These are phyloP conservation scores for Mucor saturninus DNA, from an alignment of 371 early-diverging fungal species.

Conservation along the genomic window DNA sequence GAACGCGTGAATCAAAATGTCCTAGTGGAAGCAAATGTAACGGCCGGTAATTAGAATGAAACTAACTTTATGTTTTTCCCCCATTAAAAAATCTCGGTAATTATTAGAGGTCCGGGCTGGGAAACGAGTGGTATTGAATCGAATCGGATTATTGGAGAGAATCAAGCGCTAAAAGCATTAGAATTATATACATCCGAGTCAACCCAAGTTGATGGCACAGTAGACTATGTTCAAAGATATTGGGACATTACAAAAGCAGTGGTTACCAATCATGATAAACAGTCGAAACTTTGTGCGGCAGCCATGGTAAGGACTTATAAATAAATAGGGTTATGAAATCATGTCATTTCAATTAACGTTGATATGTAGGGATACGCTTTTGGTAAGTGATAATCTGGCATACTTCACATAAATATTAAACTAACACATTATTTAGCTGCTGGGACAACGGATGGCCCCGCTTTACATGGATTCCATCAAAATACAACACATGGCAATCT, in stretches of 20 bases:
- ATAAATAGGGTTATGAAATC: neutral
- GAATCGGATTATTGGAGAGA: conserved; percentile 63
- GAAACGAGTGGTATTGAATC: conserved; percentile 43
- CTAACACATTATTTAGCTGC: conserved; percentile 41
- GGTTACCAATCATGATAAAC: conserved; percentile 30
- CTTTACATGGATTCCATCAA: conserved; percentile 44
- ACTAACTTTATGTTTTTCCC: too few species aligned
- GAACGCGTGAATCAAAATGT: conserved; percentile 37
- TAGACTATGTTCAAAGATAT: conserved; percentile 48
- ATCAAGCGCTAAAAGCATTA: conserved; percentile 47
- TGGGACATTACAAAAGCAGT: conserved; percentile 50
- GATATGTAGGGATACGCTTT: conserved; percentile 38
- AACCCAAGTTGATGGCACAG: conserved; percentile 26
- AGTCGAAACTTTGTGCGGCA: conserved; percentile 29
- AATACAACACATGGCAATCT: conserved; percentile 43
- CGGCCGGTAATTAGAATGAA: conserved; percentile 31
- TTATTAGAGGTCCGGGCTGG: conserved; percentile 48
- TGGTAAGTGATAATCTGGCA: conserved; percentile 16
- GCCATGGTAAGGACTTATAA: conserved; percentile 50
- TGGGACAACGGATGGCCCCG: conserved; percentile 69
- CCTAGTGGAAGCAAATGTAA: conserved; percentile 44
- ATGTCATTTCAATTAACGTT: neutral
- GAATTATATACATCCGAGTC: conserved; percentile 25
- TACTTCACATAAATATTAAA: neutral
- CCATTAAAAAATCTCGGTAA: neutral